These are phyloP conservation scores for Thelonectria blattea DNA, from an alignment of 2,329 filamentous ascomycete species.

Conservation along the genomic window DNA sequence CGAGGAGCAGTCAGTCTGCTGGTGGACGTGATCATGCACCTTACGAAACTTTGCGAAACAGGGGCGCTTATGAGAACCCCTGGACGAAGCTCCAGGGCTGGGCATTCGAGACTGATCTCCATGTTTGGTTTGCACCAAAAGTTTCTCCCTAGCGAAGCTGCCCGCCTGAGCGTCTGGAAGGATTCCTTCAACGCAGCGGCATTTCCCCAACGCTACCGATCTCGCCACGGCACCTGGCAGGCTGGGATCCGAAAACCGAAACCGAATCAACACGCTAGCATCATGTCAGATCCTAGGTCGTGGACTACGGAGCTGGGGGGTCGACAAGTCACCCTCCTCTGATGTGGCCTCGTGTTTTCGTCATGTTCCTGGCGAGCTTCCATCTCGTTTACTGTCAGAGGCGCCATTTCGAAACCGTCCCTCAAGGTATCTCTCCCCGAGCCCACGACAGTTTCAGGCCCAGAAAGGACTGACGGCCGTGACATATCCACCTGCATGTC, in stretches of 20 bases:
- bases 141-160: neutral
- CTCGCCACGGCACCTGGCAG: slow-evolving; percentile 2
- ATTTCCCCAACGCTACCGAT: neutral
- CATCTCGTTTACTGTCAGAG: slow-evolving; percentile 26
- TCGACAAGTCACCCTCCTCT: slow-evolving; percentile 4
- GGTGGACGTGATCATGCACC: neutral
- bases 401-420: slow-evolving; percentile 25
- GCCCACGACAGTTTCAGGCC: slow-evolving; percentile 16
- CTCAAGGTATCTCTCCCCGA: slow-evolving; percentile 19
- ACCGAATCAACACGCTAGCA: neutral
- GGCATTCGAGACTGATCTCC: neutral
- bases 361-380: slow-evolving; percentile 14
- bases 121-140: neutral
- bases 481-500: slow-evolving; percentile 16
- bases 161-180: slow-evolving; percentile 1
- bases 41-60: slow-evolving; percentile 29
- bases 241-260: slow-evolving; percentile 2
- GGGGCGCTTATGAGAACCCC: slow-evolving; percentile 21
- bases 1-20: neutral
- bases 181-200: neutral
- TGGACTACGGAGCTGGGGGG: slow-evolving; percentile 13
- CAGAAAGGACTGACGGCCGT: slow-evolving; percentile 19
- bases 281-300: slow-evolving; percentile 1
- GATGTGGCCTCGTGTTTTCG: slow-evolving; percentile 10
- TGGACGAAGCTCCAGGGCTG: slow-evolving; percentile 5